Evolutionary conservation across 2,329 filamentous ascomycete species (phyloP).

Genomic region (Aspergillus candidus): DNA sequence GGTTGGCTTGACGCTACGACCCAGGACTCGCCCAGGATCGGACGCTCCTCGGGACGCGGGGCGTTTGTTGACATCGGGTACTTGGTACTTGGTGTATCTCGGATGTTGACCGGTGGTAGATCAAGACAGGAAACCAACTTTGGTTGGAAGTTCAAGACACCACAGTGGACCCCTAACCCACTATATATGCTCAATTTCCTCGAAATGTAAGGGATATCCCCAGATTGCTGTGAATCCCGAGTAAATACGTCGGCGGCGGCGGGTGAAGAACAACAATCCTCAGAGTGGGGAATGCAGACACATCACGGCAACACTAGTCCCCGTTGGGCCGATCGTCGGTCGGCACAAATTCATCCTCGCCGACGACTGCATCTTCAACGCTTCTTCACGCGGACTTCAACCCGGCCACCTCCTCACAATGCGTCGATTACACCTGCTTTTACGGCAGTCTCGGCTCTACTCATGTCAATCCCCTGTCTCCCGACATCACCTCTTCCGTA

Average conservation of each 20-base stretch:
- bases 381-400: neutral
- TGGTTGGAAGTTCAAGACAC: neutral
- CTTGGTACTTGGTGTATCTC: neutral
- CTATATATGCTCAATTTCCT: neutral
- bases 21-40: slow-evolving; percentile 33
- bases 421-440: slow-evolving; percentile 14
- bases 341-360: slow-evolving; percentile 6
- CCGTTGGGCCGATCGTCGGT: slow-evolving; percentile 11
- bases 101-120: neutral
- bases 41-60: slow-evolving; percentile 3
- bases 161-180: neutral
- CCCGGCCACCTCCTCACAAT: slow-evolving; percentile 7
- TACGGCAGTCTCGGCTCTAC: slow-evolving; percentile 6
- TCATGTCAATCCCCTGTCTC: neutral
- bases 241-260: neutral
- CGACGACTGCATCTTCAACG: neutral
- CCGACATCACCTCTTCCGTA: neutral
- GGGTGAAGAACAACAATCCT: slow-evolving; percentile 4
- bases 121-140: neutral
- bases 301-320: slow-evolving; percentile 15
- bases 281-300: slow-evolving; percentile 8
- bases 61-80: slow-evolving; percentile 8
- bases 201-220: neutral
- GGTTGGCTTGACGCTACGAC: slow-evolving; percentile 24
- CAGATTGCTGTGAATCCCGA: slow-evolving; percentile 1